These are phyloP conservation scores for Cornus kousa DNA, from an alignment of 148 eudicot genomes.

Conservation along the genomic window DNA sequence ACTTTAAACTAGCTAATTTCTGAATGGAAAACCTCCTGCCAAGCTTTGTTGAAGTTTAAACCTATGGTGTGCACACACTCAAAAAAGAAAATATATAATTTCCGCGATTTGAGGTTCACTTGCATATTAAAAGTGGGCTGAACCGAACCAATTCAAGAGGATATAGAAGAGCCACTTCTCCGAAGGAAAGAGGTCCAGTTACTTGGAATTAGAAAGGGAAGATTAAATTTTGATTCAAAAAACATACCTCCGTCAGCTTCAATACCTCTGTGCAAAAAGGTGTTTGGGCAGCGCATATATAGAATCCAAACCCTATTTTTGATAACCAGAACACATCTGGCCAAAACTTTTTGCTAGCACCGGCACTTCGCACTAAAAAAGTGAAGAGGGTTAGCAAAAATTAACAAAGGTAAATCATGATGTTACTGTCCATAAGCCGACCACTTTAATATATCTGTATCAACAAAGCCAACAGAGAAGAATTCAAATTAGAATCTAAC, in stretches of 20 bases:
- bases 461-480: slow-evolving; percentile 37
- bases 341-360: slow-evolving; percentile 38
- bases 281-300: slow-evolving; percentile 3
- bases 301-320: slow-evolving; percentile 14
- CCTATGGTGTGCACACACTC: no score
- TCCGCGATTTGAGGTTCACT: background rate
- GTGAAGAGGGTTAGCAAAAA: slow-evolving; percentile 43
- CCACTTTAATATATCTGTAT: slow-evolving; percentile 44
- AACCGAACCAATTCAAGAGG: background rate
- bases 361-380: slow-evolving; percentile 49
- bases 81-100: background rate
- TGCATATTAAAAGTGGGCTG: background rate
- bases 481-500: slow-evolving; percentile 31
- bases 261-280: background rate
- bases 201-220: background rate
- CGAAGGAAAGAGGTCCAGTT: background rate
- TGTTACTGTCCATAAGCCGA: slow-evolving; percentile 34
- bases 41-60: background rate
- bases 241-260: slow-evolving; percentile 13
- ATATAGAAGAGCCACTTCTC: background rate
- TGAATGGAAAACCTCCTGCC: background rate
- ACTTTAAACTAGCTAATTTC: background rate
- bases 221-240: background rate
- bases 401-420: slow-evolving; percentile 31
- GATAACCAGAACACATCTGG: slow-evolving; percentile 14